Percentiles rank a stretch among this genome's conserved stretches.
Evolutionary conservation across 1,139 yeast species (phyloP).

Genomic region (Pneumocystis oryctolagi): DNA sequence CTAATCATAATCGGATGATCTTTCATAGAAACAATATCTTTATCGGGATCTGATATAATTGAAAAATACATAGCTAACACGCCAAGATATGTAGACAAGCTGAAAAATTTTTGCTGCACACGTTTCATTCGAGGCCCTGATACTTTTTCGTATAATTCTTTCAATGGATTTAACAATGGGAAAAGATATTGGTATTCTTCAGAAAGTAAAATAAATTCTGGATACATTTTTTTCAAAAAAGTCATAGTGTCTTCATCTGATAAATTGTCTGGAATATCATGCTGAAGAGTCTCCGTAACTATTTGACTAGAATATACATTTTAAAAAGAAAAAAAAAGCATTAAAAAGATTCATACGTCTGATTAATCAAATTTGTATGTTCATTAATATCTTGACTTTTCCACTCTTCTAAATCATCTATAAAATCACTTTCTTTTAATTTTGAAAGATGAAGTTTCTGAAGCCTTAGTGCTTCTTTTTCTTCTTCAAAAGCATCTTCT

Average conservation of each 20-base stretch:
- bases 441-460: constrained; percentile 76
- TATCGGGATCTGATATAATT: constrained; percentile 42
- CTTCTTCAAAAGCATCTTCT: constrained; percentile 20
- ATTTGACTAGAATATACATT: not conserved
- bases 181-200: constrained; percentile 37
- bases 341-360: not conserved
- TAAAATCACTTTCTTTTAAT: constrained; percentile 27
- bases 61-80: constrained; percentile 65
- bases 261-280: constrained; percentile 17
- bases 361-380: not conserved
- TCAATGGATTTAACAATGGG: constrained; percentile 33
- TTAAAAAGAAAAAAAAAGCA: not conserved
- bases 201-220: constrained; percentile 69
- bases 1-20: constrained; percentile 12
- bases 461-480: constrained; percentile 74
- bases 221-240: constrained; percentile 46
- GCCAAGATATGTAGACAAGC: constrained; percentile 64
- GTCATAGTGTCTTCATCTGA: constrained; percentile 27
- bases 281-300: constrained; percentile 12
- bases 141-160: constrained; percentile 19
- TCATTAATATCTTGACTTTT: constrained; percentile 18
- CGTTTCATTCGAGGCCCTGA: constrained; percentile 6
- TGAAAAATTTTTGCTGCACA: constrained; percentile 34
- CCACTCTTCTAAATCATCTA: constrained; percentile 22
- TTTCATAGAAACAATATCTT: constrained; percentile 75